Evolutionary conservation across 2,329 filamentous ascomycete species (phyloP).

Genomic region (Neopestalotiopsis sp.): DNA sequence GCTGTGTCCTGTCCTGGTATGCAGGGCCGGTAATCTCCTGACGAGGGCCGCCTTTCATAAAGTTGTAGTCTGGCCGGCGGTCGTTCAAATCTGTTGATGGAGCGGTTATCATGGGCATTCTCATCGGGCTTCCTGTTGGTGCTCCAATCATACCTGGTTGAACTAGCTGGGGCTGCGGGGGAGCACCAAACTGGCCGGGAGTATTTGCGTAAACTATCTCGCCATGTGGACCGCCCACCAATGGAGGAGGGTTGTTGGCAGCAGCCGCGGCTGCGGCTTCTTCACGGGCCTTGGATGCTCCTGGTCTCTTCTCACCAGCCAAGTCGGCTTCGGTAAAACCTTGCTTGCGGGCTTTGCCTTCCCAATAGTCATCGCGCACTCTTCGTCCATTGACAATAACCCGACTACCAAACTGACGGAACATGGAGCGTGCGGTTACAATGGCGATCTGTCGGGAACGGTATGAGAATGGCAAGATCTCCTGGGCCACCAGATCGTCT

Average conservation of each 20-base stretch:
- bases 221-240: constrained; percentile 73
- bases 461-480: constrained; percentile 96
- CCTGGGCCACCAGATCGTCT: constrained; percentile 92
- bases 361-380: constrained; percentile 98
- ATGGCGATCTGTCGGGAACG: constrained; percentile 98
- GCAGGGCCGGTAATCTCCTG: constrained; percentile 88
- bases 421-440: constrained; percentile 97
- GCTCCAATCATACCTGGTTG: constrained; percentile 75
- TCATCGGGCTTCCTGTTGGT: constrained; percentile 68
- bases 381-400: constrained; percentile 89
- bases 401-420: constrained; percentile 94
- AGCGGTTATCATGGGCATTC: constrained; percentile 85
- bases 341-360: constrained; percentile 94
- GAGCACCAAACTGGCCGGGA: constrained; percentile 67
- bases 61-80: constrained; percentile 79
- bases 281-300: constrained; percentile 86
- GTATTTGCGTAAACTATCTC: constrained; percentile 89
- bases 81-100: constrained; percentile 76
- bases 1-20: constrained; percentile 85
- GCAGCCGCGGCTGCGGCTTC: constrained; percentile 78
- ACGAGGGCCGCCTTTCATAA: constrained; percentile 77
- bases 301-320: constrained; percentile 94
- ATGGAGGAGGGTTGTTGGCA: constrained; percentile 59
- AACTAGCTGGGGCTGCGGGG: constrained; percentile 71
- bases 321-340: constrained; percentile 97